Evolutionary conservation across 192 early-diverging fungal species (phyloP).

Genomic region (Coemansia sp.): DNA sequence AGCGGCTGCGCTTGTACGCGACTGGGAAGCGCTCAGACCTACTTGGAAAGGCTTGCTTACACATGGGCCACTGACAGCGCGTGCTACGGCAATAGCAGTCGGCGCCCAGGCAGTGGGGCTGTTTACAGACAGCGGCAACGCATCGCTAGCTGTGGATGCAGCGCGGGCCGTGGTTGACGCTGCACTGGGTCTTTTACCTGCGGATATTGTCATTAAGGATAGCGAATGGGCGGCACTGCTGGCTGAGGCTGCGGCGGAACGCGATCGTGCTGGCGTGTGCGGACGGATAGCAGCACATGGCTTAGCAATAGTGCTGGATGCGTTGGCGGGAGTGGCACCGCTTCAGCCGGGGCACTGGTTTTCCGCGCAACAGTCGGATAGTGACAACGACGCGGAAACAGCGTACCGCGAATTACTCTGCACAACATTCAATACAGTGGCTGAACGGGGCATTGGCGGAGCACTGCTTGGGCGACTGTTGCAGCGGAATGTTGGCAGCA

Average conservation of each 20-base stretch:
- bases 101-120: slow-evolving; percentile 28
- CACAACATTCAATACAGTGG: slow-evolving; percentile 11
- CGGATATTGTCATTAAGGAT: slow-evolving; percentile 4
- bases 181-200: slow-evolving; percentile 4
- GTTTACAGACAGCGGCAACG: slow-evolving; percentile 9
- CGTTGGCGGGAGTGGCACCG: slow-evolving; percentile 3
- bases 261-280: not conserved
- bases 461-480: slow-evolving; percentile 36
- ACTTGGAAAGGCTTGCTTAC: slow-evolving; percentile 27
- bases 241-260: not conserved
- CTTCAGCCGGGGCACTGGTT: slow-evolving; percentile 33
- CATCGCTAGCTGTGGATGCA: slow-evolving; percentile 7
- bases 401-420: slow-evolving; percentile 24
- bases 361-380: not conserved
- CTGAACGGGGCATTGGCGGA: slow-evolving; percentile 19
- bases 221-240: slow-evolving; percentile 26
- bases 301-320: slow-evolving; percentile 16
- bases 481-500: slow-evolving; percentile 18
- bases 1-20: slow-evolving; percentile 17
- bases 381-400: not conserved
- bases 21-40: slow-evolving; percentile 1
- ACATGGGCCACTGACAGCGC: not conserved
- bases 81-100: slow-evolving; percentile 21
- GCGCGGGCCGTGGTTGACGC: slow-evolving; percentile 15
- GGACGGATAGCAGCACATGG: slow-evolving; percentile 16